Base-by-base conservation (phyloP, 495 filamentous ascomycete genomes). In the Trichoderma gamsii region DNA sequence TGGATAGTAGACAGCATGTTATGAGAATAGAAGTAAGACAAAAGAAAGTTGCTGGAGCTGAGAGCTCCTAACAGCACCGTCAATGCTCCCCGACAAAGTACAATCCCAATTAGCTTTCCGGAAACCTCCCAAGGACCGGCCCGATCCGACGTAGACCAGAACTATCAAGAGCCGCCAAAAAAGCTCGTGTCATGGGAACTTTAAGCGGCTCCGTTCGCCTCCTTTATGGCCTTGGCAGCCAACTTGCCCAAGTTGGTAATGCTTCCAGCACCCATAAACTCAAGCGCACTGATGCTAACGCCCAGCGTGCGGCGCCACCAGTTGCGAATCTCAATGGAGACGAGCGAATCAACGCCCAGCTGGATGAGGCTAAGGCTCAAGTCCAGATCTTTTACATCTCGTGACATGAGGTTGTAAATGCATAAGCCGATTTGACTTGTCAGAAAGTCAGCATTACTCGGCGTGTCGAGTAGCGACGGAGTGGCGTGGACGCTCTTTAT, bases 261-360 rank as follows among this genome's bases (percentile, higher is more conserved):
- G 16, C 56, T 61, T 0, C 77, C 79, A 38, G 69, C 69, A 1
- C 72, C 70, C 65, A 80, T 69, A 18, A 82, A 77, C 68, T 82
- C 80, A 63, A 82, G 66, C 18, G 78, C 72, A 41, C 75, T 79
- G 9, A 78, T 35, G n/a, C 67, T 66, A 2, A 76, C 63, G 27
- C 72, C 76, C 67, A 76, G 72, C 27, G 69, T 70, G 43, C 70
- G 70, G 56, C 71, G 71, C 13, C 72, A 72, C 76, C 76, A 78
- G 0, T 73, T 70, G 21, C 76, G 65, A 68, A 82, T 46, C 74
- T 80, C 78, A 49, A 80, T 77, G 9, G 76, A 73, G 71, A 80
- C 73, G 25, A 82, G 68, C 41, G 73, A 76, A 56, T 82, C 79
- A 32, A 81, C 59, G 0, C 79, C 79, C 52, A 79, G 71, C 64